Conservation (phyloP, 192 early-diverging fungal species). For the Kickxella alabastrina region DNA sequence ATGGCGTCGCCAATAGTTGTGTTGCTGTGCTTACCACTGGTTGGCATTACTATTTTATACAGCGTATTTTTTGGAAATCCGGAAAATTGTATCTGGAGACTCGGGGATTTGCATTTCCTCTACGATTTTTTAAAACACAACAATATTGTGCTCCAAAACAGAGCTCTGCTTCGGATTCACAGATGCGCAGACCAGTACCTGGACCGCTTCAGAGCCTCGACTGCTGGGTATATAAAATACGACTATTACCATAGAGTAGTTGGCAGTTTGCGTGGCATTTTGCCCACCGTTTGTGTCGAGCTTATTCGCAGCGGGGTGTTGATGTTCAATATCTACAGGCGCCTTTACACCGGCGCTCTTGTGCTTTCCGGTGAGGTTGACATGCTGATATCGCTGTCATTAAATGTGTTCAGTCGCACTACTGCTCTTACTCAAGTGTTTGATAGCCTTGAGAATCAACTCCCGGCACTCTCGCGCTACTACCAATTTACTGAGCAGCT, state of each 20-base stretch:
- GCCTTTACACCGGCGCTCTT: background rate
- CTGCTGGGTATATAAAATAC: background rate
- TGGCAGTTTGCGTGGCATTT: background rate
- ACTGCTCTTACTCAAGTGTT: background rate
- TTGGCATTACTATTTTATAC: background rate
- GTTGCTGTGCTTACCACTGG: background rate
- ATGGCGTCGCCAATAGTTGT: background rate
- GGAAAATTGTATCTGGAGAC: background rate
- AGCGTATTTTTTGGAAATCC: background rate
- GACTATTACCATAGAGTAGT: background rate
- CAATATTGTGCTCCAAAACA: too few relatives aligned
- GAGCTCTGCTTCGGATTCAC: slow-evolving; percentile 3
- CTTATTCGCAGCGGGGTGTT: slow-evolving; percentile 2
- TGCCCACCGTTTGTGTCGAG: background rate
- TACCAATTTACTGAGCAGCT: slow-evolving; percentile 3
- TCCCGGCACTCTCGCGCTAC: background rate
- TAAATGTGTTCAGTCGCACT: background rate
- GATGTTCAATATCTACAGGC: background rate
- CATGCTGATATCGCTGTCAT: background rate
- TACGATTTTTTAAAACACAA: background rate
- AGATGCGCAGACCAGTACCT: background rate
- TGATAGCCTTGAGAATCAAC: background rate
- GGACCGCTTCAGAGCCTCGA: background rate
- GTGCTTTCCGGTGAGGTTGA: background rate
- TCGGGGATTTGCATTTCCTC: background rate